Evolutionary conservation across 2,329 filamentous ascomycete species (phyloP).

Genomic region (Aspergillus sp.): DNA sequence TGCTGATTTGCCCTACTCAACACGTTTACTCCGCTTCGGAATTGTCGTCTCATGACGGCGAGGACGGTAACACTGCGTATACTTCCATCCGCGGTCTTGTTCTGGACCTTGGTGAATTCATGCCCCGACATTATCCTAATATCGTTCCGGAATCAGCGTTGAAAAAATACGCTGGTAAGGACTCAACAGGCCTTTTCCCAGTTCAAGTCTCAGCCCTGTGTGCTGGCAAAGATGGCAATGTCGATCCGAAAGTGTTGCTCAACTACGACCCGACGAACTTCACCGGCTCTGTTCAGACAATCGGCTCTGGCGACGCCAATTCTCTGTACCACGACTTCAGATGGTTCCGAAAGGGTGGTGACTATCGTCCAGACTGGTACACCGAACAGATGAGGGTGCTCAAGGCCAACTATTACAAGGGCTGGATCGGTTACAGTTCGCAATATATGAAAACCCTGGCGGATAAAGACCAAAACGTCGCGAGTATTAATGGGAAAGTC

Average conservation of each 20-base stretch:
- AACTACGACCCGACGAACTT: slow-evolving; percentile 80
- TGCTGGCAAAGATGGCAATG: slow-evolving; percentile 66
- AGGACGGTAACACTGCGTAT: slow-evolving; percentile 64
- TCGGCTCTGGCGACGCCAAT: slow-evolving; percentile 70
- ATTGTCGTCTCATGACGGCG: slow-evolving; percentile 71
- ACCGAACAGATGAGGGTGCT: slow-evolving; percentile 80
- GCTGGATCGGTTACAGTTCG: slow-evolving; percentile 78
- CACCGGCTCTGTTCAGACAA: slow-evolving; percentile 63
- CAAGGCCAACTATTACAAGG: slow-evolving; percentile 78
- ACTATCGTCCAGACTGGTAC: slow-evolving; percentile 88
- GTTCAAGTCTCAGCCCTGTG: slow-evolving; percentile 93
- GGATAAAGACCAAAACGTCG: slow-evolving; percentile 65
- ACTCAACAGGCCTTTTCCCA: slow-evolving; percentile 87
- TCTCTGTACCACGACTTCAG: slow-evolving; percentile 90
- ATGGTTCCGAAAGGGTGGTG: slow-evolving; percentile 68
- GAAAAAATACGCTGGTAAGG: slow-evolving; percentile 78
- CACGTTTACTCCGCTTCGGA: slow-evolving; percentile 81
- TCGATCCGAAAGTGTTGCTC: slow-evolving; percentile 74
- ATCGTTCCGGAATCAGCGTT: slow-evolving; percentile 63
- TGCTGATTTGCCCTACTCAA: slow-evolving; percentile 86
- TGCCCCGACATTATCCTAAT: slow-evolving; percentile 74
- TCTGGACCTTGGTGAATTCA: slow-evolving; percentile 75
- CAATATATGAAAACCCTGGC: slow-evolving; percentile 73
- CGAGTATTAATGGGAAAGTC: slow-evolving; percentile 73
- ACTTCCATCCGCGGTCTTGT: slow-evolving; percentile 85